phyloP scores from a whole-genome alignment of 108 stramenopile genomes.

The Epipyxis sp. region DNA sequence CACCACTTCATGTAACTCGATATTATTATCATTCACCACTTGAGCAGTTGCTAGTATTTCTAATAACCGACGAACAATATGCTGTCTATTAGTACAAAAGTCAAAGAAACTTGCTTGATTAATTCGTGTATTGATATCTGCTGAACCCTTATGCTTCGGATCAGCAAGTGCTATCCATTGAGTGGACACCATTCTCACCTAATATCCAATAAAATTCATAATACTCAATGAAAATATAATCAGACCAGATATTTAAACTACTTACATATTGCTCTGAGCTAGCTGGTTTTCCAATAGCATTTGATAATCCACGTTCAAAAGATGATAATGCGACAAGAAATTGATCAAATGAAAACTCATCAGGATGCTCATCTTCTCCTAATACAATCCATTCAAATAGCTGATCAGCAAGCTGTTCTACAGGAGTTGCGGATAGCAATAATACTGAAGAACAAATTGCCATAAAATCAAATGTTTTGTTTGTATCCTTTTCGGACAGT shows the following conservation, averaged over 20 bases:
- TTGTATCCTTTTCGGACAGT: slow-evolving; percentile 16
- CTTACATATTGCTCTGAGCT: neutral
- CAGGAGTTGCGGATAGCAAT: neutral
- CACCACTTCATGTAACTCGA: neutral
- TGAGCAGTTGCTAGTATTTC: neutral
- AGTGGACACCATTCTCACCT: neutral
- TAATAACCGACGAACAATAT: slow-evolving; percentile 19
- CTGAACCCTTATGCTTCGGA: neutral
- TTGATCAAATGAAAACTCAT: slow-evolving; percentile 15
- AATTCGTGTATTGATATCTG: neutral
- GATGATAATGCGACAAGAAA: slow-evolving; percentile 11
- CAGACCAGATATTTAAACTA: no score
- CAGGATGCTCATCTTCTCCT: neutral
- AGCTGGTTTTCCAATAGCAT: slow-evolving; percentile 14
- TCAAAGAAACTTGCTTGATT: slow-evolving; percentile 11
- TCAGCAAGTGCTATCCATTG: slow-evolving; percentile 18
- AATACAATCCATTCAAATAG: slow-evolving; percentile 20
- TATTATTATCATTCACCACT: neutral
- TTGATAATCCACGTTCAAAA: slow-evolving; percentile 31
- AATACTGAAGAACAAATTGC: slow-evolving; percentile 28
- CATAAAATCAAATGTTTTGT: slow-evolving; percentile 19
- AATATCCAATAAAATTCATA: no score
- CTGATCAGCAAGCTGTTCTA: neutral
- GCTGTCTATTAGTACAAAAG: slow-evolving; percentile 26
- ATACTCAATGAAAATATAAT: no score